A percentile compares a stretch with the other conserved stretches of the same genome.
These are phyloP conservation scores for Pouteria glomerata DNA, from an alignment of 148 eudicot species.

Conservation along the genomic window DNA sequence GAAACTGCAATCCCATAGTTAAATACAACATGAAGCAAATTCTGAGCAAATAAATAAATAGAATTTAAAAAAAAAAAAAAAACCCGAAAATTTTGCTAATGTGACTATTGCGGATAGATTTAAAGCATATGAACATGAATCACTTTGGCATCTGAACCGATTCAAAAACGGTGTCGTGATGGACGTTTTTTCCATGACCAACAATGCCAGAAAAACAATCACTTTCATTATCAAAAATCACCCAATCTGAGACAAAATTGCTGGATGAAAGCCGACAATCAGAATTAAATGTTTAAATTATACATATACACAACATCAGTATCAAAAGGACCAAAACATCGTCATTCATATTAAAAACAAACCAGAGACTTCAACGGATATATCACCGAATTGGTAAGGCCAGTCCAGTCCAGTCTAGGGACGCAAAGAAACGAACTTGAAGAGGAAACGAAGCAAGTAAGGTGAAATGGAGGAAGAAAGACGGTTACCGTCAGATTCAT, in stretches of 20 bases:
- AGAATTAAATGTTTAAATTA: neutral
- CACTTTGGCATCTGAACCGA: neutral
- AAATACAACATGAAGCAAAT: neutral
- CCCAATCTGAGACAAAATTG: neutral
- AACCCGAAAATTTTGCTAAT: neutral
- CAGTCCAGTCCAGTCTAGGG: neutral
- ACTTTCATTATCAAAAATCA: neutral
- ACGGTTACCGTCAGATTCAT: constrained; percentile 20
- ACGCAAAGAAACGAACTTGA: no score
- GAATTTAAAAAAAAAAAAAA: neutral
- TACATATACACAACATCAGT: neutral
- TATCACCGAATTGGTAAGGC: neutral
- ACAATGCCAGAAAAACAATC: neutral
- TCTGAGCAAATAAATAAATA: neutral
- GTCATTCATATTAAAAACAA: neutral
- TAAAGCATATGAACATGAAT: neutral
- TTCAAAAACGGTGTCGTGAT: neutral
- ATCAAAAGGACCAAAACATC: neutral
- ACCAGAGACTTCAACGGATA: neutral
- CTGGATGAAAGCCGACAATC: neutral
- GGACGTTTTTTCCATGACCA: neutral
- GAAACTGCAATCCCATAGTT: constrained; percentile 31
- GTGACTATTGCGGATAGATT: neutral
- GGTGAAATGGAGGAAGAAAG: neutral
- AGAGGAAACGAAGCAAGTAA: neutral